A percentile compares a stretch with the other conserved stretches of the same genome.
phyloP scores from a whole-genome alignment of 257 asterid genomes.

The Capsicum rhomboideum region DNA sequence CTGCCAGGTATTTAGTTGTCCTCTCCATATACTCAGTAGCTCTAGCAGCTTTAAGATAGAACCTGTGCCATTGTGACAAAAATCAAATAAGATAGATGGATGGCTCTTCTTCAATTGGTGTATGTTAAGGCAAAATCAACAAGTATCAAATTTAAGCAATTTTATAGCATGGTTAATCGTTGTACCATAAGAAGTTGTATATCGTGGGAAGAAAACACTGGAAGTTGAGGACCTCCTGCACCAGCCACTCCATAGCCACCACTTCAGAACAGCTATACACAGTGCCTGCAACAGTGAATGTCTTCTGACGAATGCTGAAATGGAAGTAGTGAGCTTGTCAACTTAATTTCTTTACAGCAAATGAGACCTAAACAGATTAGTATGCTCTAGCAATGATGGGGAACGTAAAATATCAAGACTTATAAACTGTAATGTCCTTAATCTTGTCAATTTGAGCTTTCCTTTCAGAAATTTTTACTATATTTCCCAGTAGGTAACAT shows the following conservation, averaged over 20 bases:
- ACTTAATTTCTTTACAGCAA: neutral
- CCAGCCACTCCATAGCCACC: conserved; percentile 99
- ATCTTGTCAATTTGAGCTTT: neutral
- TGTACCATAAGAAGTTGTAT: conserved; percentile 83
- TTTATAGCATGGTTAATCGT: neutral
- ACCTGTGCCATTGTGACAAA: conserved; percentile 37
- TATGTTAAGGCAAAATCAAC: neutral
- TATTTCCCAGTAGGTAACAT: neutral
- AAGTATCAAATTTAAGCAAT: neutral
- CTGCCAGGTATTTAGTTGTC: conserved; percentile 63
- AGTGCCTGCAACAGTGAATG: conserved; percentile 48
- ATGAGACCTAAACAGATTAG: neutral
- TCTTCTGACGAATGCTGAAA: conserved; percentile 51
- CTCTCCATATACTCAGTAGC: conserved; percentile 53
- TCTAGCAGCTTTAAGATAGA: conserved; percentile 71
- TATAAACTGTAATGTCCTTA: neutral
- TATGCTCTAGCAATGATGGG: neutral
- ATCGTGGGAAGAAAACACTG: conserved; percentile 81
- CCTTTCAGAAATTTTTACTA: neutral
- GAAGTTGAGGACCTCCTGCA: conserved; percentile 83
- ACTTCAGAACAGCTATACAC: conserved; percentile 66
- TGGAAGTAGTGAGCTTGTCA: neutral
- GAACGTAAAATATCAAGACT: neutral
- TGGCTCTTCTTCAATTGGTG: neutral
- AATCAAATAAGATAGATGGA: neutral